Conservation (phyloP, 2,329 filamentous ascomycete species). For the Xylariaceae sp. region DNA sequence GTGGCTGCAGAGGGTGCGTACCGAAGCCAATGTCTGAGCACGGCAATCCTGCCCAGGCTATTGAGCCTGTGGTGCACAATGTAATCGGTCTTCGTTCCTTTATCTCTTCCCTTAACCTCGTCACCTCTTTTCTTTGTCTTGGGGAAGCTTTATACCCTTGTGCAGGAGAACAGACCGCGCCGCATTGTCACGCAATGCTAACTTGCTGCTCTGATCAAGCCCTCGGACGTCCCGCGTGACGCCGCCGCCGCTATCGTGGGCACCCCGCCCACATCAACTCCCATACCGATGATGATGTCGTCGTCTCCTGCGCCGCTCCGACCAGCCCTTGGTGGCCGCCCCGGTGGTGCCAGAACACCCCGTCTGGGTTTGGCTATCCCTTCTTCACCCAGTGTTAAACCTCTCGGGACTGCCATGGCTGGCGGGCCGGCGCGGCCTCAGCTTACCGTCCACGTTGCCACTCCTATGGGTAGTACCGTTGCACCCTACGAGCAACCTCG, state of each 20-base stretch:
- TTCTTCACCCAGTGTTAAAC: slow-evolving; percentile 80
- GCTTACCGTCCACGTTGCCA: slow-evolving; percentile 81
- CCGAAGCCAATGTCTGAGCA: slow-evolving; percentile 39
- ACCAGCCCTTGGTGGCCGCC: slow-evolving; percentile 75
- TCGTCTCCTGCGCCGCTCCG: slow-evolving; percentile 81
- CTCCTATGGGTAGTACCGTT: slow-evolving; percentile 81
- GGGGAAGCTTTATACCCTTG: neutral
- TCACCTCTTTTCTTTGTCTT: slow-evolving; percentile 7
- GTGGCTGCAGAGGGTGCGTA: slow-evolving; percentile 32
- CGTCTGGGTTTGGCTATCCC: slow-evolving; percentile 90
- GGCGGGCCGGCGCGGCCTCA: slow-evolving; percentile 60
- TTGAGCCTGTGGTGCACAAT: slow-evolving; percentile 39
- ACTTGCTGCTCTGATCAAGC: slow-evolving; percentile 35
- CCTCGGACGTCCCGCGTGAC: slow-evolving; percentile 34
- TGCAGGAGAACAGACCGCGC: neutral
- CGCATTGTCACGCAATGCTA: slow-evolving; percentile 36
- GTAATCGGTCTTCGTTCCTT: slow-evolving; percentile 31
- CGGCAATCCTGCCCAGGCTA: slow-evolving; percentile 33
- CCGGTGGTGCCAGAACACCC: slow-evolving; percentile 69
- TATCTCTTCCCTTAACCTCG: slow-evolving; percentile 6
- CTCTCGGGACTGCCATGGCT: slow-evolving; percentile 64
- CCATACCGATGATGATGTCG: slow-evolving; percentile 67
- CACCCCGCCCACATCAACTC: slow-evolving; percentile 37
- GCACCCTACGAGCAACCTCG: slow-evolving; percentile 71
- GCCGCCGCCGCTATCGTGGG: slow-evolving; percentile 30